phyloP scores from a whole-genome alignment of 2,329 filamentous ascomycete genomes.

The Phialemonium atrogriseum region DNA sequence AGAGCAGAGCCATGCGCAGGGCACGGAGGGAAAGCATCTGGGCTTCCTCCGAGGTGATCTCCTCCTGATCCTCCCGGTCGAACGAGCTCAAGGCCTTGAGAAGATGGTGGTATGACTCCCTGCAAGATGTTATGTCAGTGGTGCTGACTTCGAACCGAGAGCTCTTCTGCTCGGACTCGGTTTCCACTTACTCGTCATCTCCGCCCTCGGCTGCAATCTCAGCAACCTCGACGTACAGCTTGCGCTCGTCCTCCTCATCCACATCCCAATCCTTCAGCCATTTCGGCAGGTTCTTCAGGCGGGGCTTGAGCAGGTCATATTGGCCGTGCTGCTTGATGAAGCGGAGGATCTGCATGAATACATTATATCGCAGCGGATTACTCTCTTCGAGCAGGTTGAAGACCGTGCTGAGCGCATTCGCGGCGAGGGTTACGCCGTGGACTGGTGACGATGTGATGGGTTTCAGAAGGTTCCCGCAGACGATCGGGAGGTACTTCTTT shows the following conservation, averaged over 20 bases:
- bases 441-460: slow-evolving; percentile 79
- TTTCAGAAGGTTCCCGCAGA: slow-evolving; percentile 84
- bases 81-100: slow-evolving; percentile 55
- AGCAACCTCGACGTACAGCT: slow-evolving; percentile 74
- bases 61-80: slow-evolving; percentile 45
- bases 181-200: slow-evolving; percentile 58
- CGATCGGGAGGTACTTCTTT: slow-evolving; percentile 75
- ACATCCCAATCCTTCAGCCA: slow-evolving; percentile 83
- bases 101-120: slow-evolving; percentile 59
- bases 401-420: slow-evolving; percentile 86
- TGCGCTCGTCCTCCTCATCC: slow-evolving; percentile 73
- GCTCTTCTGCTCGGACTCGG: neutral
- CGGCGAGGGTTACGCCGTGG: slow-evolving; percentile 77
- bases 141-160: neutral
- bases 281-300: slow-evolving; percentile 71
- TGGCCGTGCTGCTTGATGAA: slow-evolving; percentile 68
- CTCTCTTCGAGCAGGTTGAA: slow-evolving; percentile 84
- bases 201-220: slow-evolving; percentile 72
- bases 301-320: slow-evolving; percentile 77
- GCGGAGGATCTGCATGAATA: slow-evolving; percentile 80
- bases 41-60: slow-evolving; percentile 50
- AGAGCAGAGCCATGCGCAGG: slow-evolving; percentile 43
- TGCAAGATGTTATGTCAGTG: slow-evolving; percentile 14
- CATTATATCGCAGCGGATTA: slow-evolving; percentile 77
- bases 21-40: slow-evolving; percentile 52